These are phyloP conservation scores for Eustoma russellianum DNA, from an alignment of 257 asterid genomes.

Conservation along the genomic window DNA sequence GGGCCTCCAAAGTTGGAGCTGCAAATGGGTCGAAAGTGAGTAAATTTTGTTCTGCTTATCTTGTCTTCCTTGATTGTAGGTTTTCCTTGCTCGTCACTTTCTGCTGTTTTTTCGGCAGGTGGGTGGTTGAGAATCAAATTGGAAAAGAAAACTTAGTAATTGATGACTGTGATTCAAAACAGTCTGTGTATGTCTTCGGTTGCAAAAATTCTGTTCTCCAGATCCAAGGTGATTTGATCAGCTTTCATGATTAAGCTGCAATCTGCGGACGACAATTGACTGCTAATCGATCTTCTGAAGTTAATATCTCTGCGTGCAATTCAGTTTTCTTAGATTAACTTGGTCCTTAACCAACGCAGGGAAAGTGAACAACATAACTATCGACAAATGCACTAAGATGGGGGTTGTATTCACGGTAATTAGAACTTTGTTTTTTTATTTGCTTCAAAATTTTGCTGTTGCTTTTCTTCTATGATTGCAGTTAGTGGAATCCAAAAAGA, in stretches of 20 bases:
- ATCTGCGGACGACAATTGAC: no score
- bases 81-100: conserved; percentile 10
- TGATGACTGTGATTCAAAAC: conserved; percentile 89
- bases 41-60: conserved; percentile 14
- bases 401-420: conserved; percentile 90
- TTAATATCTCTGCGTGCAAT: not conserved
- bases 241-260: not conserved
- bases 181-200: conserved; percentile 83
- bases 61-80: conserved; percentile 7
- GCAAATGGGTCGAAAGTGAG: conserved; percentile 99
- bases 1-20: conserved; percentile 96
- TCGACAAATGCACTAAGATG: conserved; percentile 96
- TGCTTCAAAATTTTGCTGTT: not conserved
- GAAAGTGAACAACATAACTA: conserved; percentile 91
- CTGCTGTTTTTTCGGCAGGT: conserved; percentile 39
- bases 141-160: conserved; percentile 76
- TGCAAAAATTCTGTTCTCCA: conserved; percentile 91
- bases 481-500: no score
- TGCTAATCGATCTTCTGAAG: no score
- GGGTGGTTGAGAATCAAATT: conserved; percentile 97
- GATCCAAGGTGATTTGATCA: conserved; percentile 52
- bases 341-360: conserved; percentile 36
- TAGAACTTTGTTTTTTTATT: conserved; percentile 5
- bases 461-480: not conserved
- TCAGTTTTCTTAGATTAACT: conserved; percentile 6